These are phyloP conservation scores for Mycena floridula DNA, from an alignment of 768 basidiomycete genomes.

Conservation along the genomic window DNA sequence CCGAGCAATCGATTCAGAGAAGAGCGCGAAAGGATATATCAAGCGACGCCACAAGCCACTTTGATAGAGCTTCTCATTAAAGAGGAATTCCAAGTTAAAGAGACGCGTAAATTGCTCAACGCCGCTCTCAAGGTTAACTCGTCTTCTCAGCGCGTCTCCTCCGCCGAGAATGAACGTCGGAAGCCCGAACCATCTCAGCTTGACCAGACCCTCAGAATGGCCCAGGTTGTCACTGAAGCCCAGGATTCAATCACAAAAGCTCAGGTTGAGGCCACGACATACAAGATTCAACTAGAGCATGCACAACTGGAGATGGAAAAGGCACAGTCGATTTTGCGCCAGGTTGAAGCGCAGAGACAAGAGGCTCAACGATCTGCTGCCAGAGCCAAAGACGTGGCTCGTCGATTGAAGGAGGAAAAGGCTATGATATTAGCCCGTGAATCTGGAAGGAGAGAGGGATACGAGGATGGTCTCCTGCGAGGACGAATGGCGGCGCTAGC, in stretches of 20 bases:
- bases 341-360: slow-evolving; percentile 25
- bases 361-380: slow-evolving; percentile 25
- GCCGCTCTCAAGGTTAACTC: slow-evolving; percentile 5
- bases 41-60: slow-evolving; percentile 1
- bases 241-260: slow-evolving; percentile 1
- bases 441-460: slow-evolving; percentile 42
- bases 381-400: slow-evolving; percentile 42
- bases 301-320: slow-evolving; percentile 14
- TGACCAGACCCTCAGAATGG: not conserved
- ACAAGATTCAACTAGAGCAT: slow-evolving; percentile 5
- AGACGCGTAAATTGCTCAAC: slow-evolving; percentile 4
- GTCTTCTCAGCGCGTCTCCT: slow-evolving; percentile 3
- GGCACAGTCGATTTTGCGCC: slow-evolving; percentile 16
- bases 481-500: slow-evolving; percentile 26
- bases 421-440: slow-evolving; percentile 45
- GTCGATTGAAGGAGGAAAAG: slow-evolving; percentile 50
- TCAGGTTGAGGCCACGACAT: slow-evolving; percentile 1
- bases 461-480: slow-evolving; percentile 44
- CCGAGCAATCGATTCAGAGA: not conserved
- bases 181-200: not conserved
- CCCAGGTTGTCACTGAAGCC: not conserved
- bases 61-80: slow-evolving; percentile 3
- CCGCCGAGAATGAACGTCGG: slow-evolving; percentile 2
- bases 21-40: not conserved
- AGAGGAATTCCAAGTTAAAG: slow-evolving; percentile 3